phyloP scores from a whole-genome alignment of 1,284 basidiomycete genomes.

The Cutaneotrichosporon sp. region DNA sequence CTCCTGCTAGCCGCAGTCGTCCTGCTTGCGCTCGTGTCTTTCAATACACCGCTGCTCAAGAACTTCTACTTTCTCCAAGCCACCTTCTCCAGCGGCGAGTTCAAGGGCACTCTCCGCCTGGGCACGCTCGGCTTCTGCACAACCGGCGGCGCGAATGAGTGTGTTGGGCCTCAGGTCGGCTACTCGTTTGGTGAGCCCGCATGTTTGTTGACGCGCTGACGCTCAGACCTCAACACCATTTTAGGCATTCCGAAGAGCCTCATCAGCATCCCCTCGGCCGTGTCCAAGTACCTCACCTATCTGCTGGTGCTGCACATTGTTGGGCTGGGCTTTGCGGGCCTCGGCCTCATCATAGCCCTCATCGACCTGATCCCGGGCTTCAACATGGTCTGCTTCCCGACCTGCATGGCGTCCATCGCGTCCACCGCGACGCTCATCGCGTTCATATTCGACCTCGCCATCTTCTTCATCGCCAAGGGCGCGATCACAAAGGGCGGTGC shows the following conservation, averaged over 20 bases:
- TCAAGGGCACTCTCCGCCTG: conserved; percentile 68
- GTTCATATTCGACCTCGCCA: conserved; percentile 79
- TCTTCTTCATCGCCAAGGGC: conserved; percentile 80
- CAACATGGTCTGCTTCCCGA: conserved; percentile 79
- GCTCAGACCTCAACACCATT: conserved; percentile 72
- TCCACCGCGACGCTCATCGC: conserved; percentile 72
- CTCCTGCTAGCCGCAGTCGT: conserved; percentile 71
- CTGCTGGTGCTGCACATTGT: conserved; percentile 83
- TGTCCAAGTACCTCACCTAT: conserved; percentile 86
- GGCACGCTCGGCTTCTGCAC: conserved; percentile 84
- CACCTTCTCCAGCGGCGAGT: conserved; percentile 58
- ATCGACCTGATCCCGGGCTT: conserved; percentile 82
- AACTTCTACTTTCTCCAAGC: conserved; percentile 82
- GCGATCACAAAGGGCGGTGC: conserved; percentile 71
- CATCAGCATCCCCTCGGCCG: conserved; percentile 64
- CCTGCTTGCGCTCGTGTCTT: conserved; percentile 76
- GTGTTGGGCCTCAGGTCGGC: conserved; percentile 74
- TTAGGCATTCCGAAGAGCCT: conserved; percentile 63
- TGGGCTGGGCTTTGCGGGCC: conserved; percentile 69
- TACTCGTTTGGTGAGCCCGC: conserved; percentile 71
- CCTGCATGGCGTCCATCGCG: conserved; percentile 72
- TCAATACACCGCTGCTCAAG: conserved; percentile 82
- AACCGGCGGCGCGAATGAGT: conserved; percentile 58
- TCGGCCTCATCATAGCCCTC: conserved; percentile 72
- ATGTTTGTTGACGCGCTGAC: conserved; percentile 9